phyloP scores from a whole-genome alignment of 331 rosid genomes.

The Cydonia oblonga region DNA sequence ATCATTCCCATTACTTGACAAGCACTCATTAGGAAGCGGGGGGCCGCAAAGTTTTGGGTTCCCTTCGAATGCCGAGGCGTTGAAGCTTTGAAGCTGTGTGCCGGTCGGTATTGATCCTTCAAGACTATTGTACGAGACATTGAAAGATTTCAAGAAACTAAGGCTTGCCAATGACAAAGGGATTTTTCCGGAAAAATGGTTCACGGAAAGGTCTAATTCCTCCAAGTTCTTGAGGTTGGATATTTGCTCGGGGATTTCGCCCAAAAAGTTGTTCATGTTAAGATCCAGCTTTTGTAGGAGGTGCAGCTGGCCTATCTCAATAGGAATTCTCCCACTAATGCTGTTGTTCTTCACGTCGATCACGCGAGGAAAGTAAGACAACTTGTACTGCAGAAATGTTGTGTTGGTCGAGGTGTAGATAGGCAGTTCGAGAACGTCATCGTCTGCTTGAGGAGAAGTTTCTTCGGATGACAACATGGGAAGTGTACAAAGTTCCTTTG shows the following conservation, averaged over 20 bases:
- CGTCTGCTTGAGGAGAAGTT: not conserved
- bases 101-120: not conserved
- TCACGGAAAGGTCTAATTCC: not conserved
- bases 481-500: not conserved
- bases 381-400: not conserved
- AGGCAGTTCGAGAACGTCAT: not conserved
- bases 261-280: not conserved
- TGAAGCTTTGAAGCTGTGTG: conserved; percentile 1
- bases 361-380: not conserved
- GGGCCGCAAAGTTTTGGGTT: not conserved
- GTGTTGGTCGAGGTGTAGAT: not conserved
- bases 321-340: not conserved
- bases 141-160: not conserved
- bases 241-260: not conserved
- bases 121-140: not conserved
- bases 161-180: not conserved
- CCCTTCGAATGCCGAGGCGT: not conserved
- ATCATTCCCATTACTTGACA: not conserved
- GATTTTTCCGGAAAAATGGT: not conserved
- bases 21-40: conserved; percentile 1
- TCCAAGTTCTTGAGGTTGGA: not conserved
- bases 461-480: not conserved
- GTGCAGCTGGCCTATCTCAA: not conserved
- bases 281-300: not conserved
- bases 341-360: not conserved